These are phyloP conservation scores for Fusarium decemcellulare DNA, from an alignment of 2,329 filamentous ascomycete genomes.

Conservation along the genomic window DNA sequence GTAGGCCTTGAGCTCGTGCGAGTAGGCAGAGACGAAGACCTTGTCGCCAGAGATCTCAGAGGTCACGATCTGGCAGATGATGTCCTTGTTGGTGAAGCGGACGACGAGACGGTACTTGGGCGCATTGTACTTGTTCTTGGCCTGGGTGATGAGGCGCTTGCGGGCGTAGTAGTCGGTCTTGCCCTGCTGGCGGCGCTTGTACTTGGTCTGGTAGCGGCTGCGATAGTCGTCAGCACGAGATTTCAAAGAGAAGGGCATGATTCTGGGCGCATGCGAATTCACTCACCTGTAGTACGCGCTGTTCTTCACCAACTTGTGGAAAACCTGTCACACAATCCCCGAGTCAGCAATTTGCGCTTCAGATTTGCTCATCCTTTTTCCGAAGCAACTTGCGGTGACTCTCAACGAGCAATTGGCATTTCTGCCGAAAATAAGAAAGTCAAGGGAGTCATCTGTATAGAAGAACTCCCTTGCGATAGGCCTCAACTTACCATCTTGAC, in stretches of 20 bases:
- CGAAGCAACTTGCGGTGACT: slow-evolving; percentile 99
- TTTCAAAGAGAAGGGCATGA: neutral
- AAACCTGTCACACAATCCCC: slow-evolving; percentile 77
- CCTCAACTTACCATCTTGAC: slow-evolving; percentile 79
- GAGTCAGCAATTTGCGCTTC: slow-evolving; percentile 99
- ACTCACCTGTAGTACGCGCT: slow-evolving; percentile 98
- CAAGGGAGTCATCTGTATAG: slow-evolving; percentile 30
- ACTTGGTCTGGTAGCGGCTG: slow-evolving; percentile 99
- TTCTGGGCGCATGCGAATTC: neutral
- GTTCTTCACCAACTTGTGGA: slow-evolving; percentile 97
- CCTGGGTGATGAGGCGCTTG: slow-evolving; percentile 99
- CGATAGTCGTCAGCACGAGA: slow-evolving; percentile 45
- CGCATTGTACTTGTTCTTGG: slow-evolving; percentile 99
- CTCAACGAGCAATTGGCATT: slow-evolving; percentile 65
- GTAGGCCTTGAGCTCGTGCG: slow-evolving; percentile 98
- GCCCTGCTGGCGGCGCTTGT: slow-evolving; percentile 94
- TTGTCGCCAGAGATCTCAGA: slow-evolving; percentile 99
- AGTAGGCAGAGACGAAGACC: slow-evolving; percentile 92
- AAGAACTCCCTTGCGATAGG: slow-evolving; percentile 49
- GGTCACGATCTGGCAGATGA: slow-evolving; percentile 96
- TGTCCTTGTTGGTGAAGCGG: slow-evolving; percentile 99
- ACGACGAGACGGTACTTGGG: slow-evolving; percentile 99
- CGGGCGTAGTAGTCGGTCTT: slow-evolving; percentile 99
- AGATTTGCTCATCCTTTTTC: slow-evolving; percentile 75
- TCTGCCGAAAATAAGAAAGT: slow-evolving; percentile 55